Conservation (phyloP, 139 green algal species). For the Nannochloris sp. region DNA sequence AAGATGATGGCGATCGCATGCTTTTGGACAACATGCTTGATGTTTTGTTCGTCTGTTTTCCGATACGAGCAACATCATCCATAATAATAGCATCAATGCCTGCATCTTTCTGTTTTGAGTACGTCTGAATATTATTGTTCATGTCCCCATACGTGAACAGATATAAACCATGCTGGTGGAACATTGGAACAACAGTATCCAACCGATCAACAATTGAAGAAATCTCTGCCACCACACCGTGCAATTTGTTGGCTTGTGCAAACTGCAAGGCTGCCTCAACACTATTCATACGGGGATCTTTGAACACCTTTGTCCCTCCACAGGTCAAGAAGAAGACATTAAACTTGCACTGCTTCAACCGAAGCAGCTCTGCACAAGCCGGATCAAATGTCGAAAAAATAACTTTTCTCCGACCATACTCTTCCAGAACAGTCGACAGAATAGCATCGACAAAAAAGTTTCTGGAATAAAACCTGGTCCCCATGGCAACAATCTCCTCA, state of each 20-base stretch:
- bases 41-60: slow-evolving; percentile 26
- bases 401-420: slow-evolving; percentile 17
- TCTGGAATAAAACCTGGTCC: slow-evolving; percentile 18
- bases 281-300: slow-evolving; percentile 41
- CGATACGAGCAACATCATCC: slow-evolving; percentile 30
- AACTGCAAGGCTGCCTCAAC: slow-evolving; percentile 37
- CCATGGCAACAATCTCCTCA: slow-evolving; percentile 20
- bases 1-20: slow-evolving; percentile 18
- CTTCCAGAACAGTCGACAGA: slow-evolving; percentile 34
- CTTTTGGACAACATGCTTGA: slow-evolving; percentile 19
- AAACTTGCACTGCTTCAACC: slow-evolving; percentile 36
- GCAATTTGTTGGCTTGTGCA: slow-evolving; percentile 20
- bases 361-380: slow-evolving; percentile 30
- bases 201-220: slow-evolving; percentile 19
- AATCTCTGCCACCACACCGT: slow-evolving; percentile 34
- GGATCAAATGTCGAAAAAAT: slow-evolving; percentile 46
- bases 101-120: slow-evolving; percentile 22
- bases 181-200: slow-evolving; percentile 18
- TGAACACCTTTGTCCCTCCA: slow-evolving; percentile 32
- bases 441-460: slow-evolving; percentile 40
- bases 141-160: slow-evolving; percentile 39
- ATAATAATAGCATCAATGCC: slow-evolving; percentile 39
- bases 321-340: slow-evolving; percentile 43
- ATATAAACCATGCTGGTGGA: slow-evolving; percentile 31
- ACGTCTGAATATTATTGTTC: slow-evolving; percentile 29